Evolutionary conservation across 1,284 basidiomycete species (phyloP), one percentile per base, ranked within the genome.

Genomic region (Irpex sp.): DNA sequence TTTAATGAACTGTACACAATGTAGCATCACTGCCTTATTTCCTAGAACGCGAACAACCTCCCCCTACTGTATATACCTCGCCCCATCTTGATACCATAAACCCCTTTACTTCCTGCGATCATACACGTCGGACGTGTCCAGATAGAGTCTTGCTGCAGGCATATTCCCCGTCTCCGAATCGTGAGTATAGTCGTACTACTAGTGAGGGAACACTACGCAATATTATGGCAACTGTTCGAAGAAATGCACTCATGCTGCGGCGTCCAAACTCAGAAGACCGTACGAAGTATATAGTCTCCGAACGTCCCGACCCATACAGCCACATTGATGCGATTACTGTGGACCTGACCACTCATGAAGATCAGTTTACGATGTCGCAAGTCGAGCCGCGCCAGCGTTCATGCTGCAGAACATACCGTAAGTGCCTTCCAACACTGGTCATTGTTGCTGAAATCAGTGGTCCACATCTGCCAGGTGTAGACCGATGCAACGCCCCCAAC

Each of bases 391-490:
- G 26, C 0, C 26, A 26, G 26, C 26, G 4, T 2, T 26, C 26
- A 26, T 26, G 26, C 26, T 26, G 26, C 4, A 26, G 26, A 2
- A 43, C 39, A 43, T 43, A 43, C 39, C 39, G 39, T 43, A 9
- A 43, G 39, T 43, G 39, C 39, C 39, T 43, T 43, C 39, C 39
- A 43, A 15, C 39, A 43, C 15, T 43, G 39, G 11, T 43, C 39
- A 15, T 43, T 43, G 15, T 43, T 43, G 39, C 39, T 43, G 39
- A 43, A 43, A 15, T 43, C 39, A 9, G 39, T 43, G 8, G 39
- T 43, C 11, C 15, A 43, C 61, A 85, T 80, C 70, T 91, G 89
- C 85, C 85, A 88, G 2, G 80, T 67, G 8, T 90, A 72, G 61
- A 83, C 81, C 36, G 71, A 66, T 0, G 75, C 74, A 1, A 77